Base-by-base conservation (phyloP, 2,329 filamentous ascomycete species). In the Lomentospora prolificans region DNA sequence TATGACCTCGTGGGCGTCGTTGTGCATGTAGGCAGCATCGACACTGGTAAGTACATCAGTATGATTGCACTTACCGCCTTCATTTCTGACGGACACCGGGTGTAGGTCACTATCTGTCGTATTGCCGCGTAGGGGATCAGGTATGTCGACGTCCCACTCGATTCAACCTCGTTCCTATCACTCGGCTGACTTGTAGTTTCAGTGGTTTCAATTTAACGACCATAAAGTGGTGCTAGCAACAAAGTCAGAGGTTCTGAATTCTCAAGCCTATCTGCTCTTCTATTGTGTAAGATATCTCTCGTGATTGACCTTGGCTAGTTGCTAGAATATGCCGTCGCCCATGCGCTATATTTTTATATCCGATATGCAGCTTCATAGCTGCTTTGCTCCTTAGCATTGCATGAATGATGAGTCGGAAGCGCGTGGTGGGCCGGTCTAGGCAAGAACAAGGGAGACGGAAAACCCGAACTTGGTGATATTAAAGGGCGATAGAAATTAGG, bases 181-280 rank as follows among this genome's bases (percentile, higher is more conserved):
- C 28, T 28, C 17, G 14, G 28, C 48, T 51, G 14, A 51, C 48
- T 12, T 19, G 25, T 30, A n/a, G 17, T n/a, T 19, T 5, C 22
- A 55, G 79, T 97, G 92, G 92, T 95, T 96, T 69, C 84, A 89
- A 56, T 96, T 96, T 71, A 95, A 97, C 65, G 92, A 97, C 66
- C 91, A 94, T 67, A 90, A 90, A 67, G 92, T 97, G 24, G 89
- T 91, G 59, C 67, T 91, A 56, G 92, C 89, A 2, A 83, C 82
- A 50, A 86, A 94, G 66, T 87, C 87, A 4, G 89, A 96, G 58
- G 92, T 97, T 3, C 76, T 97, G 44, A 81, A 80, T 28, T 89
- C 89, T 12, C 86, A 96, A 67, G 90, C 92, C 0, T 97, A 96
- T 69, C 75, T 97, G 57, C 74, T 97, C 55, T 96, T 96, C 68